Evolutionary conservation across 2,329 filamentous ascomycete genomes (phyloP), one percentile per base, ranked within the genome.

Genomic region (Hirsutella minnesotensis): DNA sequence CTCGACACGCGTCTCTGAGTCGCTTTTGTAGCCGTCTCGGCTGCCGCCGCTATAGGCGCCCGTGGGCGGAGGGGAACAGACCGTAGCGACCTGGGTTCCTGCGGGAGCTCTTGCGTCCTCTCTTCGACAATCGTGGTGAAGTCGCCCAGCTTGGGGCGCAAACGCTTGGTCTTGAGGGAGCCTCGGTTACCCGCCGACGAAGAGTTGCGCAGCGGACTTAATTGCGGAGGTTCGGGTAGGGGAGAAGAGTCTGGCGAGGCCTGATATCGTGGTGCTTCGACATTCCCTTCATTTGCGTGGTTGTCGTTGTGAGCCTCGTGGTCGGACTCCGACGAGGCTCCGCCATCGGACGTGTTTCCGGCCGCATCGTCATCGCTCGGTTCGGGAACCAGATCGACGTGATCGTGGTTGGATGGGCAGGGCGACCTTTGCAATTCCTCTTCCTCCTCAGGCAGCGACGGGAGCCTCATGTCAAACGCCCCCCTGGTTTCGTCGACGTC

Each of bases 131-230:
- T 69, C 1, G 69, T 65, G 0, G 62, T 35, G 18, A 35, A 35
- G 33, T 35, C 33, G 15, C 33, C 33, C 15, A 35, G 33, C 16
- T 18, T 19, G 13, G 33, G 33, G 15, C 33, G 44, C 9, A 49
- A 38, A 22, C 52, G 56, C 18, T 49, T 47, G 19, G 39, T 18
- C 18, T 49, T 49, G 10, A 60, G 47, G 39, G 57, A 46, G 29
- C 65, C 57, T 48, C 64, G 48, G 49, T 78, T 78, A 3, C 69
- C 73, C 0, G 72, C 70, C 1, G 70, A 65, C 10, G 62, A 61
- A 2, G 68, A 72, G 45, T 74, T 69, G 39, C 68, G 68, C 0
- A 81, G 61, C 1, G 76, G 75, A 39, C 66, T 72, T 39, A 72
- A 49, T 39, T 67, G 69, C 15, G 64, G 70, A 2, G 67, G 66